Percentiles rank a stretch among this genome's conserved stretches.
Evolutionary conservation across 192 early-diverging fungal genomes (phyloP).

Genomic region (Borealophlyctis nickersoniae): DNA sequence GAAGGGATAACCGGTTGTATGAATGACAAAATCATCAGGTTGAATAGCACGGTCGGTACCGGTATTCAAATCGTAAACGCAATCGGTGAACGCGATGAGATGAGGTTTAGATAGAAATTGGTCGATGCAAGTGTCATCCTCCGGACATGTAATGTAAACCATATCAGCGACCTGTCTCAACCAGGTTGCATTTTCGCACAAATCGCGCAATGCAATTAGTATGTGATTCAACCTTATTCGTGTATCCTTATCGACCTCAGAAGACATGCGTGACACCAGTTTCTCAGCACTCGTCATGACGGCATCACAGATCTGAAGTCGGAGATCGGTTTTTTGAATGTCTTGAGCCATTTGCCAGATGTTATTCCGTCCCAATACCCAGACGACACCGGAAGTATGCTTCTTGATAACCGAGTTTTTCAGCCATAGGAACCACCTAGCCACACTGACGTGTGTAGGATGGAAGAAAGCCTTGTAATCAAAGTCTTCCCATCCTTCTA

Average conservation of each 20-base stretch:
- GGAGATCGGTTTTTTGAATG: constrained; percentile 7
- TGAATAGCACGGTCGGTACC: constrained; percentile 5
- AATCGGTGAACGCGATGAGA: constrained; percentile 19
- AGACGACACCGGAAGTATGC: constrained; percentile 9
- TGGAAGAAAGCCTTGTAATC: constrained; percentile 3
- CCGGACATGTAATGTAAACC: background rate
- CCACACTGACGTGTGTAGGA: constrained; percentile 6
- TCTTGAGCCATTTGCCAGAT: constrained; percentile 5
- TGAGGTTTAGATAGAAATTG: constrained; percentile 21
- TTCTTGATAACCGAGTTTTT: background rate
- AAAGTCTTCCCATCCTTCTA: constrained; percentile 11
- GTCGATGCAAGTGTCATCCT: constrained; percentile 14
- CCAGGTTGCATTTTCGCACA: background rate
- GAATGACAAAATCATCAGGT: constrained; percentile 13
- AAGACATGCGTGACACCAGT: constrained; percentile 1
- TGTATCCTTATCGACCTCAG: too few relatives aligned
- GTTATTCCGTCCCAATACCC: constrained; percentile 9
- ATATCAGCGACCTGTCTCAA: background rate
- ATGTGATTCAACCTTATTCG: too few relatives aligned
- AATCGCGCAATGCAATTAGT: background rate
- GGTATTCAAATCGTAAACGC: constrained; percentile 15
- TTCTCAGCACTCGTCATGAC: background rate
- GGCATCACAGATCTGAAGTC: constrained; percentile 8
- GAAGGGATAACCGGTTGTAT: constrained; percentile 10
- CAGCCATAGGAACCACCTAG: constrained; percentile 6